phyloP scores from a whole-genome alignment of 176 grass and related monocot genomes.

The Oryza coarctata region DNA sequence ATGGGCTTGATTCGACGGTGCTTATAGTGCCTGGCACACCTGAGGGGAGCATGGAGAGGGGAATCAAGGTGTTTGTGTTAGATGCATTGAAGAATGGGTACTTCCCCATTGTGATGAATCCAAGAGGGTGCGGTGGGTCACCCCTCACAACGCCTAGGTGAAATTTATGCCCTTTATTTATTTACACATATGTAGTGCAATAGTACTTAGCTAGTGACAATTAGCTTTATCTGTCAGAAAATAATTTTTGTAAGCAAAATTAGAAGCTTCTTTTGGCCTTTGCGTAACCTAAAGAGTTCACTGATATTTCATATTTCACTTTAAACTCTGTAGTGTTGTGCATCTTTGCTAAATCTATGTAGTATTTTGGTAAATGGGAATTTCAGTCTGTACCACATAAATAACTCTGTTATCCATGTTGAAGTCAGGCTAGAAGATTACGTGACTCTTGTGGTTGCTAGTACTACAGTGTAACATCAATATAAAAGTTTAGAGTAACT shows the following conservation, averaged over 20 bases:
- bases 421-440: not conserved
- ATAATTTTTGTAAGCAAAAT: not conserved
- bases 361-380: not conserved
- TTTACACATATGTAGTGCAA: not conserved
- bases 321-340: not conserved
- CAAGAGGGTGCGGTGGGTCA: constrained; percentile 83
- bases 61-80: constrained; percentile 56
- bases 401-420: not conserved
- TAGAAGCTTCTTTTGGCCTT: not conserved
- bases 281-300: not conserved
- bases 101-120: constrained; percentile 94
- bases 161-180: constrained; percentile 15
- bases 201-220: not conserved
- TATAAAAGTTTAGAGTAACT: not conserved
- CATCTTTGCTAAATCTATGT: not conserved
- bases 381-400: not conserved
- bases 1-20: constrained; percentile 76
- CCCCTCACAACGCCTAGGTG: constrained; percentile 84
- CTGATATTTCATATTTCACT: not conserved
- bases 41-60: constrained; percentile 73
- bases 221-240: not conserved
- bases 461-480: not conserved
- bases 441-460: not conserved
- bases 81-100: constrained; percentile 72
- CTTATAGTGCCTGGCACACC: constrained; percentile 64